phyloP scores from a whole-genome alignment of 139 green algal genomes.

The Picochlorum sp. region DNA sequence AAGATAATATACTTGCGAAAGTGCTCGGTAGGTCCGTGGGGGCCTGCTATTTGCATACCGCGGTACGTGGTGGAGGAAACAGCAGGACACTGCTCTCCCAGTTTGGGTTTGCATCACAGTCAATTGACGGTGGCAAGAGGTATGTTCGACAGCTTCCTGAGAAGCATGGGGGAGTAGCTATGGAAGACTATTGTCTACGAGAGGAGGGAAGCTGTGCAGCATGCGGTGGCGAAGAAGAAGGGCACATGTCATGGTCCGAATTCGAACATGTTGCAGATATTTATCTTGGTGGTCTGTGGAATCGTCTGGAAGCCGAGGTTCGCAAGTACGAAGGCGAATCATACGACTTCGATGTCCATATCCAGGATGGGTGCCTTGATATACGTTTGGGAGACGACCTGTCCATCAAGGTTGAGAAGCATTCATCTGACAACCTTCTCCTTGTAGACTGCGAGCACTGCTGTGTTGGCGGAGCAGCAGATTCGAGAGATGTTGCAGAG shows the following conservation, averaged over 20 bases:
- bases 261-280: slow-evolving; percentile 9
- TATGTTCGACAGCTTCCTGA: neutral
- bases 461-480: neutral
- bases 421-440: neutral
- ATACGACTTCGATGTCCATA: slow-evolving; percentile 1
- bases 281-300: slow-evolving; percentile 13
- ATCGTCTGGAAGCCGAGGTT: slow-evolving; percentile 2
- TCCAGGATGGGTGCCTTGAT: neutral
- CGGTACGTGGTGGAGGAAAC: too few relatives aligned
- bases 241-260: neutral
- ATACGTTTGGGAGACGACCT: neutral
- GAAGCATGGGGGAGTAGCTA: too few relatives aligned
- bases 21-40: too few relatives aligned
- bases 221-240: too few relatives aligned
- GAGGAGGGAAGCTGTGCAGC: too few relatives aligned
- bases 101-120: too few relatives aligned
- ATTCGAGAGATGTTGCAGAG: neutral
- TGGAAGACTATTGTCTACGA: too few relatives aligned
- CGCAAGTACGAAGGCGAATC: slow-evolving; percentile 2
- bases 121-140: neutral
- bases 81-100: too few relatives aligned
- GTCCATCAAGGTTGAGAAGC: neutral
- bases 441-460: neutral
- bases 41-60: too few relatives aligned
- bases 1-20: too few relatives aligned